Conservation (phyloP, 176 grass and related monocot genomes). For the Oryza meyeriana region DNA sequence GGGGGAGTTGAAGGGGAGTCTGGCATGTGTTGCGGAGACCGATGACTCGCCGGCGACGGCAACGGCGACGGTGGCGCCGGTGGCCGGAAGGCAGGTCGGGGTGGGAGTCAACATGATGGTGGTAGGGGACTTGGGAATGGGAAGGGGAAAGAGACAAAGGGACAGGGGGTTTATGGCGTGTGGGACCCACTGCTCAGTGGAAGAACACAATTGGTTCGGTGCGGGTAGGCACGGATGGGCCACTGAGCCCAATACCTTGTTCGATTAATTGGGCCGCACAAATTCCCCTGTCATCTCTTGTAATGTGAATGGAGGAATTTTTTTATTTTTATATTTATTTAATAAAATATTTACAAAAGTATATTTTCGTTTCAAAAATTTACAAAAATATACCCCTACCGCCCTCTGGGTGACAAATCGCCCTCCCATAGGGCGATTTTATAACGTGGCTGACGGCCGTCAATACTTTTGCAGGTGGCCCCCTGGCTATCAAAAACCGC, state of each 20-base stretch:
- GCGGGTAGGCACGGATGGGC: background rate
- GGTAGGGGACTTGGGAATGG: background rate
- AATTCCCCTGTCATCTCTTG: too few relatives aligned
- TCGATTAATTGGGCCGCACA: background rate
- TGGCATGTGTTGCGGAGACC: background rate
- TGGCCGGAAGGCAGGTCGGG: background rate
- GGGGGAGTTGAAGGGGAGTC: background rate
- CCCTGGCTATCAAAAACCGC: too few relatives aligned
- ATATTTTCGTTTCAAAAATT: too few relatives aligned
- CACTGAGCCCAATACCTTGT: background rate
- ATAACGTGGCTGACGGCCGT: too few relatives aligned
- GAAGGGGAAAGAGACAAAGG: background rate
- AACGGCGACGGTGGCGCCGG: constrained; percentile 4
- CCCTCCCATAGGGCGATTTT: too few relatives aligned
- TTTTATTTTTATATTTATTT: too few relatives aligned
- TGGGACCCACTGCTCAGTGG: background rate
- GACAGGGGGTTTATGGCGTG: constrained; percentile 26
- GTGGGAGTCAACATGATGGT: constrained; percentile 17
- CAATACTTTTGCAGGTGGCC: too few relatives aligned
- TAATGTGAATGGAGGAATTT: too few relatives aligned
- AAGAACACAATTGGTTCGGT: background rate
- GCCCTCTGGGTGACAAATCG: too few relatives aligned
- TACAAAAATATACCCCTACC: too few relatives aligned
- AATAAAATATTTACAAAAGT: too few relatives aligned
- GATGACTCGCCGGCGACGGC: background rate